Base-by-base conservation (phyloP, 768 basidiomycete species). In the Lactarius hengduanensis region DNA sequence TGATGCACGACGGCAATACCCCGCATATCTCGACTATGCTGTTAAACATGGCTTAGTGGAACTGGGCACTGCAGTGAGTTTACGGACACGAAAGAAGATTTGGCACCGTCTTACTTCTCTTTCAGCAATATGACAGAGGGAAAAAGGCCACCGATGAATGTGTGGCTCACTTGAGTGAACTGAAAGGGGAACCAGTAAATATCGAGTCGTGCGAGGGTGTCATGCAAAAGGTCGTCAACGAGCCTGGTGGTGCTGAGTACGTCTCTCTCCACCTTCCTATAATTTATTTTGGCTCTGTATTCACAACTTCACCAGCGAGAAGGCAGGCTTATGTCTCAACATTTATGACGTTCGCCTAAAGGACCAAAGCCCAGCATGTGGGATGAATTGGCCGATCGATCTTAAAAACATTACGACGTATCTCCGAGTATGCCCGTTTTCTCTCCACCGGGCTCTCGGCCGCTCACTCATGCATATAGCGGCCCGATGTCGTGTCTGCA, bases 371-470 rank as follows among this genome's bases (percentile, higher is more conserved):
- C 97, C 97, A 20, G 89, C 86, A 0, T 99, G 97, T 76, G 97
- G 96, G 3, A 92, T 96, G 94, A 96, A 95, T 77, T 99, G 96
- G 96, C 96, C 96, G 8, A 88, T 89, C 40, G 93, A 95, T 72
- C 86, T 98, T 57, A 76, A 81, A 3, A 84, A 86, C 57, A 79
- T 98, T 10, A 89, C 87, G 20, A 77, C 79, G 1, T 96, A 95
- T 74, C 84, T 99, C 5, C 86, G 85, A 32, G 96, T 97, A 74
- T 61, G 92, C 80, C 38, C 34, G 15, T 22, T 54, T 47, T 43
- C 53, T 3, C 38, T 15, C 5, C 32, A 20, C 34, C 26, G 7
- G 32, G 6, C 54, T 55, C 34, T 18, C 1, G 54, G 28, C 38
- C 10, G 15, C 54, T 59, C 4, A 45, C 62, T 55, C 34, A 43